phyloP scores from a whole-genome alignment of 2,329 filamentous ascomycete species.

The Trichoderma sp. region DNA sequence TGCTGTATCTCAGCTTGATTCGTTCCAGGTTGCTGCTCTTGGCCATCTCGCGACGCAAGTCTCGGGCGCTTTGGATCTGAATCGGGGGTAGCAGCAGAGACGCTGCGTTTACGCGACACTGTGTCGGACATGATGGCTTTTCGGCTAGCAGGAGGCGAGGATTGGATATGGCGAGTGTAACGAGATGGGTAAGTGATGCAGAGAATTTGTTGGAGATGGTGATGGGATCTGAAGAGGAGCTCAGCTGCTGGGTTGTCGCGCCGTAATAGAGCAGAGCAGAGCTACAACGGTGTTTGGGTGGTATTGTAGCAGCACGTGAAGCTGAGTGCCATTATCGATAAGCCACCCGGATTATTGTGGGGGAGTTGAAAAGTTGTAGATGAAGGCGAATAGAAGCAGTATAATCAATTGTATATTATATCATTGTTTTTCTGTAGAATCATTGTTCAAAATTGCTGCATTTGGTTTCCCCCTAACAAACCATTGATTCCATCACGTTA shows the following conservation, averaged over 20 bases:
- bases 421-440: too few species aligned
- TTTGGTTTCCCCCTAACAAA: background rate
- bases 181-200: background rate
- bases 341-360: background rate
- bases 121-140: background rate
- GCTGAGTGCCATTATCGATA: background rate
- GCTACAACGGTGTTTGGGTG: background rate
- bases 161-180: background rate
- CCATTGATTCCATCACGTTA: background rate
- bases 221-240: background rate
- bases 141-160: background rate
- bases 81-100: slow-evolving; percentile 30
- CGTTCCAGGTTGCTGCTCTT: background rate
- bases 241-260: background rate
- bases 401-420: background rate
- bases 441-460: background rate
- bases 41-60: slow-evolving; percentile 5
- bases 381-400: background rate
- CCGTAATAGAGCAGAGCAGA: background rate
- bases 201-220: background rate
- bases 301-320: background rate
- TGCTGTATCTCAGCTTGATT: background rate
- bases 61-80: slow-evolving; percentile 34
- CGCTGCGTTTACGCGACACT: slow-evolving; percentile 40
- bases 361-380: background rate